phyloP scores from a whole-genome alignment of 139 green algal species.

The Picochlorum costavermella region DNA sequence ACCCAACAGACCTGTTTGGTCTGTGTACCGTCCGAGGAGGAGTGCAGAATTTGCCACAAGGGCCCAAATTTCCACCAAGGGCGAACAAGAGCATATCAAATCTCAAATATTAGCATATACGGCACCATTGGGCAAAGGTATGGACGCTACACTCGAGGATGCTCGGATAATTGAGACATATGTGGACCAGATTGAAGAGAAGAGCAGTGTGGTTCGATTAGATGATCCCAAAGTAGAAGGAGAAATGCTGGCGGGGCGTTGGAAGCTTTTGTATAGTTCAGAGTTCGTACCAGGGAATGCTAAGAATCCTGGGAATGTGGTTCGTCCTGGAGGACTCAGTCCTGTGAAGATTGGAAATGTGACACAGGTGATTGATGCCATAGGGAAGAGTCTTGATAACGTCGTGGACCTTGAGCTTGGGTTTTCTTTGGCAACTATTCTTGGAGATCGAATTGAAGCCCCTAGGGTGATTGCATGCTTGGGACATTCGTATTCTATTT shows the following conservation, averaged over 20 bases:
- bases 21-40: too few species aligned
- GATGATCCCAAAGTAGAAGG: background rate
- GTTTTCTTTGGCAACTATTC: slow-evolving; percentile 9
- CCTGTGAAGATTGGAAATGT: slow-evolving; percentile 36
- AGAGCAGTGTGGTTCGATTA: background rate
- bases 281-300: slow-evolving; percentile 43
- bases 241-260: slow-evolving; percentile 29
- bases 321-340: slow-evolving; percentile 13
- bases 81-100: too few species aligned
- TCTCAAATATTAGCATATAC: too few species aligned
- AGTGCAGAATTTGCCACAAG: too few species aligned
- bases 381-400: slow-evolving; percentile 20
- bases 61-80: too few species aligned
- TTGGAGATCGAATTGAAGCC: background rate
- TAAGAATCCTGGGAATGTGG: slow-evolving; percentile 31
- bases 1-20: too few species aligned
- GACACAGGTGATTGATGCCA: slow-evolving; percentile 8
- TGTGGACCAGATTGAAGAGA: background rate
- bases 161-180: slow-evolving; percentile 18
- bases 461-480: slow-evolving; percentile 17
- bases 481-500: slow-evolving; percentile 15
- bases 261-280: slow-evolving; percentile 40
- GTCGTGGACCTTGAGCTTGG: slow-evolving; percentile 17
- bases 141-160: background rate
- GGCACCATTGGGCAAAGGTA: too few species aligned